These are phyloP conservation scores for Dendrocalamus sinicus DNA, from an alignment of 176 grass and related monocot species.

Conservation along the genomic window DNA sequence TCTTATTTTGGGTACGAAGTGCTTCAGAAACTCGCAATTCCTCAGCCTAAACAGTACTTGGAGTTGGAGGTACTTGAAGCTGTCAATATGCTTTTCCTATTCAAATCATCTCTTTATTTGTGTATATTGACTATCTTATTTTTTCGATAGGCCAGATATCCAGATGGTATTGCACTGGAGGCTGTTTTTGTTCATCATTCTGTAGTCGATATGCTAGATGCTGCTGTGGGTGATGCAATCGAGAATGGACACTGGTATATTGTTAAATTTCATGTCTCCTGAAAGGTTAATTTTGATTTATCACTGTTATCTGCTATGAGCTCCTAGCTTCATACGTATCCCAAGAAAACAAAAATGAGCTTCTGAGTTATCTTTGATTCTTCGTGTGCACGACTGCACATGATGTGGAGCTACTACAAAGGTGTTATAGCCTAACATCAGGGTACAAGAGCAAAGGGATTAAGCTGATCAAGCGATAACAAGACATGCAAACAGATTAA, in stretches of 20 bases:
- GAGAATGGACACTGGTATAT: constrained; percentile 88
- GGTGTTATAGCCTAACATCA: not conserved
- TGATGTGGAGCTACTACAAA: constrained; percentile 23
- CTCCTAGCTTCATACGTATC: constrained; percentile 5
- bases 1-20: constrained; percentile 94
- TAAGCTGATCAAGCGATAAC: constrained; percentile 26
- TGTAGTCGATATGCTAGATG: constrained; percentile 91
- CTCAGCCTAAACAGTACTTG: constrained; percentile 95
- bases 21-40: constrained; percentile 91
- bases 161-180: constrained; percentile 87
- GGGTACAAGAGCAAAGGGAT: constrained; percentile 23
- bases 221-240: constrained; percentile 81
- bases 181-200: constrained; percentile 94
- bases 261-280: constrained; percentile 35
- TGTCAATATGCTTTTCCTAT: constrained; percentile 24
- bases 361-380: not conserved
- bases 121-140: constrained; percentile 32
- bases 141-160: constrained; percentile 81
- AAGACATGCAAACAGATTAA: constrained; percentile 12
- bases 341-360: not conserved
- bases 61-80: constrained; percentile 83
- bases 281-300: constrained; percentile 10
- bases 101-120: constrained; percentile 24
- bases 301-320: constrained; percentile 27
- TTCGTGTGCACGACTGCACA: not conserved